Percentiles rank a stretch among this genome's conserved stretches.
phyloP scores from a whole-genome alignment of 352 stramenopile genomes.

The Plasmopara viticola region DNA sequence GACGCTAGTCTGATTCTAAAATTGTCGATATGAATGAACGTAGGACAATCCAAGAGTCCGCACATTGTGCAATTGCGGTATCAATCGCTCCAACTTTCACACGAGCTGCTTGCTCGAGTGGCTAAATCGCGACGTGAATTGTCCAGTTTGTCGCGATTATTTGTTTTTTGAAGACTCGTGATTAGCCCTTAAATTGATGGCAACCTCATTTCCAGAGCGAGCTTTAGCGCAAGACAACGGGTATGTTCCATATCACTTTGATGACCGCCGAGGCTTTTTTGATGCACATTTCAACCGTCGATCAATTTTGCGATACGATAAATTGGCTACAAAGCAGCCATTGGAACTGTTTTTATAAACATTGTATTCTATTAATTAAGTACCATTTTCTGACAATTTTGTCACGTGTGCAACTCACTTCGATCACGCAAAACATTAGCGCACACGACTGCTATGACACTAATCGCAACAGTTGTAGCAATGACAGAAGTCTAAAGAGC shows the following conservation, averaged over 20 bases:
- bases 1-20: no score
- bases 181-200: slow-evolving; percentile 7
- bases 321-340: neutral
- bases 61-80: slow-evolving; percentile 81
- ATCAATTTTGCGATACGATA: slow-evolving; percentile 4
- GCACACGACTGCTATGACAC: slow-evolving; percentile 25
- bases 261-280: neutral
- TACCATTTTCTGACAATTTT: neutral
- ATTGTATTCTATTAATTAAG: no score
- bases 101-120: slow-evolving; percentile 85
- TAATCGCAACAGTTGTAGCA: slow-evolving; percentile 22
- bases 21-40: neutral
- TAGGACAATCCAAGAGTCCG: slow-evolving; percentile 75
- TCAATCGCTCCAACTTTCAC: slow-evolving; percentile 89
- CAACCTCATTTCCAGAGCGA: slow-evolving; percentile 5
- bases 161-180: slow-evolving; percentile 83
- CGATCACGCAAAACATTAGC: slow-evolving; percentile 32
- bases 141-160: slow-evolving; percentile 79
- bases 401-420: slow-evolving; percentile 6
- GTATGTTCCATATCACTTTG: neutral
- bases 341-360: neutral
- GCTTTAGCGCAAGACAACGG: slow-evolving; percentile 7
- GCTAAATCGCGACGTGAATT: slow-evolving; percentile 79
- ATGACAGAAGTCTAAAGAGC: slow-evolving; percentile 24
- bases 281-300: neutral